A percentile compares a stretch with the other conserved stretches of the same genome.
Conservation (phyloP, 805 yeast genomes). For the Wickerhamiella allomyrinae region DNA sequence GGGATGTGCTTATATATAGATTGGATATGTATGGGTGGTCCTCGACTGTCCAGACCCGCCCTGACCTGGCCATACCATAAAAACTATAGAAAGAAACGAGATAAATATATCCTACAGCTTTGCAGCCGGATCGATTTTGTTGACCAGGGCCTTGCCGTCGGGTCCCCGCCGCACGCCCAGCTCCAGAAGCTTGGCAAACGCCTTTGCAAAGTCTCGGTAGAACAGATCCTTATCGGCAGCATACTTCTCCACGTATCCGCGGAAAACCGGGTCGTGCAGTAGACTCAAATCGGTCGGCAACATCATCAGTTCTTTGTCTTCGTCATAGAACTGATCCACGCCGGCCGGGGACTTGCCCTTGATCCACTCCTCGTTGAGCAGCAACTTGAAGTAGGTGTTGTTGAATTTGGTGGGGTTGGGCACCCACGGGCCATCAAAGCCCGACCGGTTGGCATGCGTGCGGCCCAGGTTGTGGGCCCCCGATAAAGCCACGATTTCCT, state of each 20-base stretch:
- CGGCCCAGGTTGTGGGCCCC: constrained; percentile 56
- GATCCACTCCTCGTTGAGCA: constrained; percentile 42
- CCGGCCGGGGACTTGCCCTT: constrained; percentile 27
- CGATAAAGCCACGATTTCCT: constrained; percentile 45
- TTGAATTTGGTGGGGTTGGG: constrained; percentile 60
- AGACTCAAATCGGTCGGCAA: constrained; percentile 66
- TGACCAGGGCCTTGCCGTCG: constrained; percentile 24
- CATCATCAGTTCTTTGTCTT: constrained; percentile 68
- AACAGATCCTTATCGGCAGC: constrained; percentile 52
- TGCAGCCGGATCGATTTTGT: constrained; percentile 7
- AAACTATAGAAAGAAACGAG: no score
- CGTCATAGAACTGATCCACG: constrained; percentile 28
- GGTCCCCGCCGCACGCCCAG: constrained; percentile 57
- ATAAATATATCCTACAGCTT: no score
- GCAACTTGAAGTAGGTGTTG: constrained; percentile 55
- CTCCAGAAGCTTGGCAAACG: constrained; percentile 58
- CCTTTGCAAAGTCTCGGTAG: constrained; percentile 49
- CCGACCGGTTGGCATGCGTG: constrained; percentile 50
- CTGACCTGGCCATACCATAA: no score
- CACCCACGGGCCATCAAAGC: constrained; percentile 87
- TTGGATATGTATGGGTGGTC: no score
- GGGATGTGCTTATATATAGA: no score
- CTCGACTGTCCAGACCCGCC: no score
- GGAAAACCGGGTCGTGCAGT: constrained; percentile 44
- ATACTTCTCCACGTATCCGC: constrained; percentile 47